Percentiles rank a stretch among this genome's conserved stretches.
These are phyloP conservation scores for Claviceps sp. DNA, from an alignment of 2,329 filamentous ascomycete genomes.

Conservation along the genomic window DNA sequence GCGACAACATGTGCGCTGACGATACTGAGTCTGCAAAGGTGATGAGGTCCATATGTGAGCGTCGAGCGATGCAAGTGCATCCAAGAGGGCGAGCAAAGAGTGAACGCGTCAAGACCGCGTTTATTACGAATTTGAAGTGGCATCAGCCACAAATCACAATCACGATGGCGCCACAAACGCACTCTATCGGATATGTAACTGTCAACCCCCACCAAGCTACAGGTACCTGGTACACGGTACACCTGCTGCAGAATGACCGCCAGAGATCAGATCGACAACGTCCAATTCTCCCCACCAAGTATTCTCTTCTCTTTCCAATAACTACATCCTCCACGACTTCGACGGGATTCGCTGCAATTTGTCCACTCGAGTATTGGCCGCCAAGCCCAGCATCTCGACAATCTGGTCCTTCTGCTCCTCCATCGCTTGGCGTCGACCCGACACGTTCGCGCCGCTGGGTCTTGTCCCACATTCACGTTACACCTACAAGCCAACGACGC, in stretches of 20 bases:
- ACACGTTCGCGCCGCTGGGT: neutral
- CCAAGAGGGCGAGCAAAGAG: neutral
- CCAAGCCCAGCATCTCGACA: neutral
- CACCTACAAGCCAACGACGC: neutral
- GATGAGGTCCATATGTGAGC: neutral
- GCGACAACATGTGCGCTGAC: constrained; percentile 1
- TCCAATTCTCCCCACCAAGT: neutral
- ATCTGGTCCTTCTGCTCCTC: neutral
- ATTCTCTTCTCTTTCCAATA: neutral
- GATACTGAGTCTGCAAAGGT: neutral
- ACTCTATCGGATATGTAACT: too few relatives aligned
- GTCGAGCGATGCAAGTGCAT: neutral
- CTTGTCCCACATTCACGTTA: neutral
- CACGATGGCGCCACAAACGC: neutral
- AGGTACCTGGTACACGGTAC: too few relatives aligned
- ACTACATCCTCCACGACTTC: neutral
- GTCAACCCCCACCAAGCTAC: constrained; percentile 10
- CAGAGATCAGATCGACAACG: neutral
- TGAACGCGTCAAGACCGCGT: constrained; percentile 2
- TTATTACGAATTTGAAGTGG: neutral
- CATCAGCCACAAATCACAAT: neutral
- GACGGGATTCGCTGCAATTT: neutral
- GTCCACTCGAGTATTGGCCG: neutral
- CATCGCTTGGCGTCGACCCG: neutral
- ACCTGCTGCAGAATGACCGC: too few relatives aligned